Base-by-base conservation (phyloP, 2,329 filamentous ascomycete species). In the Tympanopsis confertula region DNA sequence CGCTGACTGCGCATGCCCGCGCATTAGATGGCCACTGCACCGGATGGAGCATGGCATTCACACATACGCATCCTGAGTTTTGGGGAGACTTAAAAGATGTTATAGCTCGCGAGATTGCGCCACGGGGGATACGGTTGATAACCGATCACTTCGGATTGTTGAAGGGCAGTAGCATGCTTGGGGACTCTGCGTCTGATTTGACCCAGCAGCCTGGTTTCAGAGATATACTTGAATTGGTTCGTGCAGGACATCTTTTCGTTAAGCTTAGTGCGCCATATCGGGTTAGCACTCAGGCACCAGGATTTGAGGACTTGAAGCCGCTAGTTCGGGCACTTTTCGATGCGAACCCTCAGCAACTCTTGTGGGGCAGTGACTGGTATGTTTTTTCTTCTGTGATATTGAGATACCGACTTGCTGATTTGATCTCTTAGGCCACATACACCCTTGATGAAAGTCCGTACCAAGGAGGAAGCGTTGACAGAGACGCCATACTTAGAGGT, bases 231-330 rank as follows among this genome's bases (percentile, higher is more conserved):
- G 45, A 48, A 4, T 44, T 61, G 1, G 45, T 59, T 3, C 45
- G 43, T 2, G 41, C 45, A 2, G 56, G 58, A 2, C 48, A 50
- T 35, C 42, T 61, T 1, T 60, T 50, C 41, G 49, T 61, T 4
- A 62, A 61, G 20, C 42, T 62, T 5, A 60, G 57, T 35, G 57
- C 56, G 2, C 58, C 58, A 1, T 60, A 62, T 13, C 51, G 58
- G 1, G 47, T 57, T 4, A 54, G 49, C 24, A 49, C 50, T 1
- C 37, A 47, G 14, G 50, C 45, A 1, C 56, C 56, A 1, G n/a
- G 20, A 1, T 60, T 57, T 40, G 39, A 46, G 4, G 57, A 61
- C 24, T 36, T 58, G 20, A 44, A 47, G 26, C 46, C 47, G 4
- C 33, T 59, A 14, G 56, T 58, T 1, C 37, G 48, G 7, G 52